Percentiles rank a stretch among this genome's conserved stretches.
Conservation (phyloP, 2,329 filamentous ascomycete genomes). For the Colletotrichum kahawae region DNA sequence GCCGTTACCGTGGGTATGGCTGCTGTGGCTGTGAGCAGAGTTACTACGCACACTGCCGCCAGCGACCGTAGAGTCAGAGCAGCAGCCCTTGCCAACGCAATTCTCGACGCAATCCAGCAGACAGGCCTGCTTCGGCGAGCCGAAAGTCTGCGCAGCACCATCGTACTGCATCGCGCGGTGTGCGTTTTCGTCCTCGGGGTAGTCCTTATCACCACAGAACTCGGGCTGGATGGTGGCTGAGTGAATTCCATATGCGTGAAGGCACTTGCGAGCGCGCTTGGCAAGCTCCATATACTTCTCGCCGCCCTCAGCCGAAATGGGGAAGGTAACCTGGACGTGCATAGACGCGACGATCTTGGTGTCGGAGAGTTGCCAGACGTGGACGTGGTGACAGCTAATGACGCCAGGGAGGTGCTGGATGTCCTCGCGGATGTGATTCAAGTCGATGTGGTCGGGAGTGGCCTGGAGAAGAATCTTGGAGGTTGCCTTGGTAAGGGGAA, state of each 20-base stretch:
- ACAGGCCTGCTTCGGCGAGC: slow-evolving; percentile 37
- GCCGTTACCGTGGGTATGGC: slow-evolving; percentile 30
- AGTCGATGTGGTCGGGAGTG: slow-evolving; percentile 84
- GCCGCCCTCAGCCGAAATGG: slow-evolving; percentile 80
- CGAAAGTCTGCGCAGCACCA: slow-evolving; percentile 32
- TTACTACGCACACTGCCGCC: slow-evolving; percentile 36
- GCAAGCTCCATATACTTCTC: slow-evolving; percentile 91
- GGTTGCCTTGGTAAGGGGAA: slow-evolving; percentile 80
- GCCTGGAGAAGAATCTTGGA: slow-evolving; percentile 92
- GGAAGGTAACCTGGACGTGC: slow-evolving; percentile 91
- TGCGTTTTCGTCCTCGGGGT: slow-evolving; percentile 42
- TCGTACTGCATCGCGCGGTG: slow-evolving; percentile 37
- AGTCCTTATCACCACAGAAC: slow-evolving; percentile 65
- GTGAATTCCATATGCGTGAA: slow-evolving; percentile 96
- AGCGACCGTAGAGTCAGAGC: slow-evolving; percentile 35
- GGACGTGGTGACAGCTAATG: slow-evolving; percentile 90
- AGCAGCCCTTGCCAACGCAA: slow-evolving; percentile 52
- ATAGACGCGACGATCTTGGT: slow-evolving; percentile 92
- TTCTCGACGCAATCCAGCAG: slow-evolving; percentile 59
- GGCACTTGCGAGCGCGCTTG: slow-evolving; percentile 79
- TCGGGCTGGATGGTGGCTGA: slow-evolving; percentile 97
- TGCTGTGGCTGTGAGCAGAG: slow-evolving; percentile 28
- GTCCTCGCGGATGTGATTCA: slow-evolving; percentile 91
- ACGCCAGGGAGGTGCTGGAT: slow-evolving; percentile 86
- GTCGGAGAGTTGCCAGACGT: slow-evolving; percentile 97